A percentile compares a stretch with the other conserved stretches of the same genome.
Evolutionary conservation across 192 early-diverging fungal species (phyloP).

Genomic region (Neocallimastix lanati): DNA sequence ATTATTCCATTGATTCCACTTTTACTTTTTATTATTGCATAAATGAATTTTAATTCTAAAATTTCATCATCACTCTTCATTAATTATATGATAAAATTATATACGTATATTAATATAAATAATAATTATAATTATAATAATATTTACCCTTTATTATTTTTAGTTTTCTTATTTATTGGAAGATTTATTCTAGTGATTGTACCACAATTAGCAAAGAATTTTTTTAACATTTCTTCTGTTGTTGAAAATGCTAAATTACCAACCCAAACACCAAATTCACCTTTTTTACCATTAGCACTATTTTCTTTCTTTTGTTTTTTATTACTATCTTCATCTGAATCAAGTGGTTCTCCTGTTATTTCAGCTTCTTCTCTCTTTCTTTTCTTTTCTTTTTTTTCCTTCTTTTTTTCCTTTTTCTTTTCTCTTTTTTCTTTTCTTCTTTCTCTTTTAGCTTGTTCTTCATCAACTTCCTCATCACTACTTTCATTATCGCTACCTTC

Average conservation of each 20-base stretch:
- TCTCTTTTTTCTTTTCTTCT: conserved; percentile 17
- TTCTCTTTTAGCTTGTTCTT: conserved; percentile 9
- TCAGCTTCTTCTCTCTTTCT: conserved; percentile 8
- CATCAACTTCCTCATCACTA: neutral
- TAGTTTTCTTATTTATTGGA: conserved; percentile 7
- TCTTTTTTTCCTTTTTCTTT: conserved; percentile 15
- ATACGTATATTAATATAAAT: too few species aligned
- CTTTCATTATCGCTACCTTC: neutral
- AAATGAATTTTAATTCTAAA: too few species aligned
- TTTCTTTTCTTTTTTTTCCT: conserved; percentile 13
- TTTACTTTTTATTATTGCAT: too few species aligned
- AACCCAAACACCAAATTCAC: conserved; percentile 49
- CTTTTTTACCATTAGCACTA: conserved; percentile 7
- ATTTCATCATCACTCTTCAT: too few species aligned
- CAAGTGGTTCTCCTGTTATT: neutral
- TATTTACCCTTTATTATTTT: conserved; percentile 4
- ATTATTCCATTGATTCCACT: too few species aligned
- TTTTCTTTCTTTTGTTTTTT: neutral
- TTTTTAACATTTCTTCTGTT: conserved; percentile 23
- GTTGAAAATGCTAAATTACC: conserved; percentile 48
- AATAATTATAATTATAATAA: too few species aligned
- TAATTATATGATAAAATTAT: too few species aligned
- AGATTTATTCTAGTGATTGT: neutral
- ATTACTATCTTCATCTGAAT: neutral
- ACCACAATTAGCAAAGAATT: conserved; percentile 31